phyloP scores from a whole-genome alignment of 352 stramenopile genomes.

The Phytophthora pinifolia region DNA sequence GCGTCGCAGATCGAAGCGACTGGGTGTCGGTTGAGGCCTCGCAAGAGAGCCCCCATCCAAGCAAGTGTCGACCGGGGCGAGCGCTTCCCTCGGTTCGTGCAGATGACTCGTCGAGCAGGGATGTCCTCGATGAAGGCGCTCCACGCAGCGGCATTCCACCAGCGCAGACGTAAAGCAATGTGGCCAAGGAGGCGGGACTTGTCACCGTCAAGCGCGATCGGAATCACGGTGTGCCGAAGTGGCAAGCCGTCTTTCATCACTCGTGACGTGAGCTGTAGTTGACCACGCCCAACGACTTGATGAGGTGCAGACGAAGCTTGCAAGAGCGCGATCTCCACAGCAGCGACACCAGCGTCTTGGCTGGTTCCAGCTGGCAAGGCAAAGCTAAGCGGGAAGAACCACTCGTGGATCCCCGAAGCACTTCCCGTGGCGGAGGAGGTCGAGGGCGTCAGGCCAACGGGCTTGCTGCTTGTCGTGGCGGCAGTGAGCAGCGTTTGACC shows the following conservation, averaged over 20 bases:
- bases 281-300: conserved; percentile 23
- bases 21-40: conserved; percentile 71
- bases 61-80: conserved; percentile 32
- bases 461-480: neutral
- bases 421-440: conserved; percentile 10
- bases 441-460: conserved; percentile 27
- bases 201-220: conserved; percentile 12
- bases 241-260: conserved; percentile 26
- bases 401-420: conserved; percentile 22
- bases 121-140: conserved; percentile 34
- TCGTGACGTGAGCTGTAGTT: conserved; percentile 16
- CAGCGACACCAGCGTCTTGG: conserved; percentile 2
- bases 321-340: conserved; percentile 31
- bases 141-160: conserved; percentile 54
- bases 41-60: conserved; percentile 69
- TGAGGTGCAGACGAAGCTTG: conserved; percentile 15
- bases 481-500: conserved; percentile 7
- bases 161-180: conserved; percentile 36
- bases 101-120: conserved; percentile 51
- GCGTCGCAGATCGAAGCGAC: conserved; percentile 76
- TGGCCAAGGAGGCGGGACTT: conserved; percentile 24
- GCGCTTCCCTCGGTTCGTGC: conserved; percentile 56
- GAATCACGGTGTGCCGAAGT: conserved; percentile 27
- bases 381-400: conserved; percentile 40
- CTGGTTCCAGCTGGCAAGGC: conserved; percentile 1